Conservation (phyloP, 2,329 filamentous ascomycete species). For the Phaeosphaeria sp. region DNA sequence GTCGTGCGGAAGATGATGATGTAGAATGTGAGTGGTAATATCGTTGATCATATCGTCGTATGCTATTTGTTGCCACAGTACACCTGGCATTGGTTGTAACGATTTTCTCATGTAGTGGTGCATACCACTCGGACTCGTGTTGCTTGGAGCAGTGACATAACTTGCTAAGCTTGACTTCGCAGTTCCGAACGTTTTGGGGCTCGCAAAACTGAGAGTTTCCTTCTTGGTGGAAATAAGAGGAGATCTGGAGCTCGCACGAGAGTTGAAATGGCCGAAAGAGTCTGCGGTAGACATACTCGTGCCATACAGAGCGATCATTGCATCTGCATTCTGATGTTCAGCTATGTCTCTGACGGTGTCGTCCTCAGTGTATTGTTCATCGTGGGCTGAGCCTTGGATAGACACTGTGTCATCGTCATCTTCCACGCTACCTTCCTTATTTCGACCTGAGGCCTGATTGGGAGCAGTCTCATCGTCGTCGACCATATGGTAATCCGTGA, state of each 20-base stretch:
- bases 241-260: background rate
- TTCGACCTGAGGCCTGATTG: too few species aligned
- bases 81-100: background rate
- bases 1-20: background rate
- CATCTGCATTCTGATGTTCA: background rate
- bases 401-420: too few species aligned
- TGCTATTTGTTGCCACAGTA: background rate
- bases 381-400: background rate
- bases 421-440: too few species aligned
- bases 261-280: background rate
- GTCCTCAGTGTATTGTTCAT: background rate
- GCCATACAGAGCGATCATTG: background rate
- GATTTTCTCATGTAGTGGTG: background rate
- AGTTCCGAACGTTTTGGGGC: background rate
- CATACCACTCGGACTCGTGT: background rate
- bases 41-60: background rate
- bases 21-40: background rate
- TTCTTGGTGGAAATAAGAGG: background rate
- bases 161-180: slow-evolving; percentile 2
- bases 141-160: background rate
- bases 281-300: background rate
- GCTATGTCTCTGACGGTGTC: background rate
- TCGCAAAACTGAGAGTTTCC: background rate
- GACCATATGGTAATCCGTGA: too few species aligned
- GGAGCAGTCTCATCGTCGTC: too few species aligned